phyloP scores from a whole-genome alignment of 495 filamentous ascomycete species.

The Umbilicaria muhlenbergii region DNA sequence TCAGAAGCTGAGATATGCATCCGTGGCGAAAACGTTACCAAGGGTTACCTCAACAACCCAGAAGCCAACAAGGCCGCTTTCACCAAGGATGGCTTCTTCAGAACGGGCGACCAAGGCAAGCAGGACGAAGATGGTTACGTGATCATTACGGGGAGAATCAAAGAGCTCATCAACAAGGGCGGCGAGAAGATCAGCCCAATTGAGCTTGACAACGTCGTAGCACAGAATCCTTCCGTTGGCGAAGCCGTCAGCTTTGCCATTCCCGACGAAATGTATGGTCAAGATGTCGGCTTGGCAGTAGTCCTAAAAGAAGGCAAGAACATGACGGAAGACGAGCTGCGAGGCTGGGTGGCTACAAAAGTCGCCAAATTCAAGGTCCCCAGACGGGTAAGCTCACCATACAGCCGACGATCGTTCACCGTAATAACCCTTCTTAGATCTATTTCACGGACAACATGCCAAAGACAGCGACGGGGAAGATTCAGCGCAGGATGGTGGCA shows the following conservation, averaged over 20 bases:
- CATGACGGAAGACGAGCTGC: slow-evolving; percentile 40
- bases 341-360: slow-evolving; percentile 46
- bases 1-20: slow-evolving; percentile 67
- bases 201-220: slow-evolving; percentile 65
- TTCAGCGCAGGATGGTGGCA: slow-evolving; percentile 66
- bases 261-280: slow-evolving; percentile 42
- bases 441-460: slow-evolving; percentile 71
- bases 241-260: slow-evolving; percentile 76
- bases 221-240: slow-evolving; percentile 47
- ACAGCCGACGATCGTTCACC: not conserved
- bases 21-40: slow-evolving; percentile 62
- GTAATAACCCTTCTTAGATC: slow-evolving; percentile 26
- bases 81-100: slow-evolving; percentile 55
- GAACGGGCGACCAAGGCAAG: slow-evolving; percentile 72
- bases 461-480: slow-evolving; percentile 82
- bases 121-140: slow-evolving; percentile 59
- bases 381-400: slow-evolving; percentile 42
- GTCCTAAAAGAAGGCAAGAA: slow-evolving; percentile 48
- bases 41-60: slow-evolving; percentile 69
- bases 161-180: slow-evolving; percentile 74
- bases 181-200: slow-evolving; percentile 76
- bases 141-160: slow-evolving; percentile 64
- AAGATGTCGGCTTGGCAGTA: slow-evolving; percentile 65
- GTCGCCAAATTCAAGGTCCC: slow-evolving; percentile 76
- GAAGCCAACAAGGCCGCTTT: slow-evolving; percentile 56